Evolutionary conservation across 1,284 basidiomycete species (phyloP).

Genomic region (Tylopilus sp.): DNA sequence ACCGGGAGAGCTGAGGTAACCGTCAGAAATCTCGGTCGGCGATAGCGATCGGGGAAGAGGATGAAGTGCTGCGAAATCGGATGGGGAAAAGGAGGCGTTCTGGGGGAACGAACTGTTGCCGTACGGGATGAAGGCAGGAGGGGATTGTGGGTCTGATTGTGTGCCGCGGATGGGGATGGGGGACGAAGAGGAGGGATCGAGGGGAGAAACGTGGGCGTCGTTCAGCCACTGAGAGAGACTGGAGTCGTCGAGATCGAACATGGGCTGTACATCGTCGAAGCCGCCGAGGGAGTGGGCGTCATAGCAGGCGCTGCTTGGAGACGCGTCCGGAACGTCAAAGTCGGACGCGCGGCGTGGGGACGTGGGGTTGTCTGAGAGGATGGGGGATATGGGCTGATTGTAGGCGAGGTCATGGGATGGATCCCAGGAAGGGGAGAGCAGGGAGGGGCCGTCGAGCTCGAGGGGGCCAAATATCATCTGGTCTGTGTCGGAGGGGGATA

Average conservation of each 20-base stretch:
- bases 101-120: conserved; percentile 43
- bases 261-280: conserved; percentile 30
- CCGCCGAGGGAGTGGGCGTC: conserved; percentile 25
- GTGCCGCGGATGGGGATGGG: conserved; percentile 59
- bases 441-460: conserved; percentile 55
- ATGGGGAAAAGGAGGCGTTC: conserved; percentile 52
- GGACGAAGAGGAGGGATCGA: conserved; percentile 46
- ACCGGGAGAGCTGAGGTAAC: conserved; percentile 34
- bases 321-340: conserved; percentile 36
- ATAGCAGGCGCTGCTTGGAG: conserved; percentile 31
- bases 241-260: conserved; percentile 42
- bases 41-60: conserved; percentile 55
- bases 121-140: conserved; percentile 42
- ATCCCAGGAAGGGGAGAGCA: conserved; percentile 45
- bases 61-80: conserved; percentile 53
- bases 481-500: conserved; percentile 40
- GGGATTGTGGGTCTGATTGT: conserved; percentile 37
- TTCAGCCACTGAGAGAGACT: conserved; percentile 54
- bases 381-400: conserved; percentile 34
- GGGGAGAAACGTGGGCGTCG: conserved; percentile 44
- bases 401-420: conserved; percentile 37
- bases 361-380: conserved; percentile 31
- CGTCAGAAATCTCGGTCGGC: conserved; percentile 48
- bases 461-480: conserved; percentile 59
- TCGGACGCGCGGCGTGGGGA: conserved; percentile 31